Conservation (phyloP, 2,329 filamentous ascomycete genomes). For the Aspergillus sergii region DNA sequence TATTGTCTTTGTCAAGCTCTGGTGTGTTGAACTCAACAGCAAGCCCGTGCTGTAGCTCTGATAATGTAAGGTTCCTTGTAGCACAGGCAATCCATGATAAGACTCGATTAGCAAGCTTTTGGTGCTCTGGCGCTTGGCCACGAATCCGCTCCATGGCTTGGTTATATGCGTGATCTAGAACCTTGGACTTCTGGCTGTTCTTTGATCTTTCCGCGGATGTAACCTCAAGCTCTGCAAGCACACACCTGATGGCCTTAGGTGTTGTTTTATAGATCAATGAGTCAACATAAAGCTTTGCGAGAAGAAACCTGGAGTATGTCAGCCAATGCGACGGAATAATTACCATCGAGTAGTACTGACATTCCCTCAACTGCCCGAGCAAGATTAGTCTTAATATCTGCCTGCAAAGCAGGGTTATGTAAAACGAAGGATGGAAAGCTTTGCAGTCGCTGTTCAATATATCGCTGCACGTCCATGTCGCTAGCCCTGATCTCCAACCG, state of each 20-base stretch:
- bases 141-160: constrained; percentile 48
- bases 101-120: constrained; percentile 41
- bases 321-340: neutral
- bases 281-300: constrained; percentile 27
- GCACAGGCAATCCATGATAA: constrained; percentile 48
- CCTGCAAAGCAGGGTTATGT: constrained; percentile 19
- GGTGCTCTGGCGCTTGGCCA: constrained; percentile 35
- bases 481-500: constrained; percentile 37
- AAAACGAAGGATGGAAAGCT: constrained; percentile 20
- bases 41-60: constrained; percentile 49
- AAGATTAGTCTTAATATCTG: constrained; percentile 27
- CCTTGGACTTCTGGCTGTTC: neutral
- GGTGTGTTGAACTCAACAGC: constrained; percentile 34
- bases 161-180: constrained; percentile 45
- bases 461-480: constrained; percentile 35
- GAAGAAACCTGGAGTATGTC: constrained; percentile 27
- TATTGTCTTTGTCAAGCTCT: constrained; percentile 39
- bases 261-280: constrained; percentile 20
- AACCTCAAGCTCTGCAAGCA: constrained; percentile 34
- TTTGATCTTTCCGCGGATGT: constrained; percentile 23
- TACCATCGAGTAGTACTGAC: constrained; percentile 24
- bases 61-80: constrained; percentile 33
- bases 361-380: constrained; percentile 33
- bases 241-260: constrained; percentile 33
- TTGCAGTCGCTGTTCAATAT: constrained; percentile 28